Evolutionary conservation across 176 grass and related monocot species (phyloP).

Genomic region (Ensete ventricosum): DNA sequence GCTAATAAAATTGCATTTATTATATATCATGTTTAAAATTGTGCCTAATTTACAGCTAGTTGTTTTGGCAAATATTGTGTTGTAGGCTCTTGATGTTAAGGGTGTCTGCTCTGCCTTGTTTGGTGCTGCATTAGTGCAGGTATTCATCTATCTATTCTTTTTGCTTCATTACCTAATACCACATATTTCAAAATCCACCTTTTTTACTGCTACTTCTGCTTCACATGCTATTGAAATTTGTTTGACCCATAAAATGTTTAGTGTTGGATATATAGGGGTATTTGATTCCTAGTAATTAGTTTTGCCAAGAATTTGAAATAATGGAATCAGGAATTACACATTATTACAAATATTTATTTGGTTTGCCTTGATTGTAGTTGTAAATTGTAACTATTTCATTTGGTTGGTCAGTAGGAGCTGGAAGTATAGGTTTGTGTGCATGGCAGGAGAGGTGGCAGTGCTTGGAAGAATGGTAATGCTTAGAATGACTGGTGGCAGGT

Average conservation of each 20-base stretch:
- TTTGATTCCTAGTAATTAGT: no score
- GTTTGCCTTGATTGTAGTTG: no score
- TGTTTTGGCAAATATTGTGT: conserved; percentile 20
- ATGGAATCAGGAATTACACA: no score
- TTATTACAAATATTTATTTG: no score
- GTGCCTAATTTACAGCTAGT: conserved; percentile 16
- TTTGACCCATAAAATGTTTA: not conserved
- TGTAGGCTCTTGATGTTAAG: conserved; percentile 68
- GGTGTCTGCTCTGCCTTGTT: conserved; percentile 61
- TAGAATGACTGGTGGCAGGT: no score
- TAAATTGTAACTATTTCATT: no score
- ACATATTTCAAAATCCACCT: not conserved
- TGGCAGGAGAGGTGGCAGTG: no score
- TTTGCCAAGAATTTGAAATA: no score
- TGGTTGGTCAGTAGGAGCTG: no score
- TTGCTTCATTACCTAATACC: not conserved
- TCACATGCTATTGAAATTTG: not conserved
- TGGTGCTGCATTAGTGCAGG: conserved; percentile 67
- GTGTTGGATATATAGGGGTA: no score
- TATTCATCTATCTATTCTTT: not conserved
- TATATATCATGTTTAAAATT: not conserved
- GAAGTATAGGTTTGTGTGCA: no score
- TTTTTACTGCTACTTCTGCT: not conserved
- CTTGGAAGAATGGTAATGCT: no score
- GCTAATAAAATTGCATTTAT: conserved; percentile 11